Base-by-base conservation (phyloP, 768 basidiomycete species). In the Mycena epipterygia region DNA sequence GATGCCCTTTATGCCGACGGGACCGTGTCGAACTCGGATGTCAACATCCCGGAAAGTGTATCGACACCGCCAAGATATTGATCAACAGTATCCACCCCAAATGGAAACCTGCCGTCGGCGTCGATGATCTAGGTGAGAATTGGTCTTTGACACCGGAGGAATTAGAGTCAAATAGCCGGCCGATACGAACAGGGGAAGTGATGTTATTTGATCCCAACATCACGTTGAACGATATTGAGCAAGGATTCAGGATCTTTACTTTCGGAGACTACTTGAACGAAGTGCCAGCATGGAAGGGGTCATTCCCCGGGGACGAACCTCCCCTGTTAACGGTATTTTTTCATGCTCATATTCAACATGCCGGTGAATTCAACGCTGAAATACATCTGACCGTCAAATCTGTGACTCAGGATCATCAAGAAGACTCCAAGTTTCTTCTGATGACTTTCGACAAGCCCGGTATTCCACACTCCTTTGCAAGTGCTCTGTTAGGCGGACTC, bases 241-340 rank as follows among this genome's bases (percentile, higher is more conserved):
- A 37, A 5, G 64, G 64, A 30, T 66, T 66, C 64, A 37, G 64
- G 17, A 66, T 66, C 21, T 66, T 66, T 57, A 41, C 52, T 33
- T 66, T 66, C 25, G 52, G 16, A 55, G 53, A 57, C 25, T 3
- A 17, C 2, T 21, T 39, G 16, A 39, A 53, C 19, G 42, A 65
- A 33, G 21, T 65, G 3, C 25, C 51, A 25, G 49, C 52, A 8
- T 5, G 33, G 19, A 65, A 23, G 46, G 44, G 11, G 6, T 21
- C 17, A 7, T 14, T 42, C 14, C 1, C 37, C 19, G 52, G 35
- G n/a, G 23, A 41, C 41, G 6, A 51, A n/a, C 63, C 35, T 3
- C 19, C 29, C 21, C 25, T 44, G 42, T 17, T 23, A 19, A 52
- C 51, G 2, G 51, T 55, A 21, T 55, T 55, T 35, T n/a, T 55